Evolutionary conservation across 352 stramenopile species (phyloP).

Genomic region (Globisporangium parvum): DNA sequence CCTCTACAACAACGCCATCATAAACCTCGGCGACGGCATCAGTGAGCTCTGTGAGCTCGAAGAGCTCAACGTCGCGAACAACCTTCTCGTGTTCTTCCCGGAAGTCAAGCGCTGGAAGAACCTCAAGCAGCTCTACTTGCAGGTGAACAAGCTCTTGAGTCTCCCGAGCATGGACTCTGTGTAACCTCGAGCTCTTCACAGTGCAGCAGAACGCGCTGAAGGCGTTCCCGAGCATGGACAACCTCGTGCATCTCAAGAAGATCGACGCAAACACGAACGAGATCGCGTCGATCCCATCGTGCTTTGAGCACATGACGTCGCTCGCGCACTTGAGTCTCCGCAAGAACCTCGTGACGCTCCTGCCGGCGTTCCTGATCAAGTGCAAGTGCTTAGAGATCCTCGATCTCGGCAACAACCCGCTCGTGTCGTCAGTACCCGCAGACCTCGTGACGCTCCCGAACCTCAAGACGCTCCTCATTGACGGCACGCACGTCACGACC

Average conservation of each 20-base stretch:
- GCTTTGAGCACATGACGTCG: slow-evolving; percentile 45
- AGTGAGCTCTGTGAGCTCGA: slow-evolving; percentile 47
- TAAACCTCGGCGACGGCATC: slow-evolving; percentile 35
- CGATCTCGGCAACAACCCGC: slow-evolving; percentile 60
- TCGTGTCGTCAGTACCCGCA: slow-evolving; percentile 32
- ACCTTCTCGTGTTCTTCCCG: slow-evolving; percentile 35
- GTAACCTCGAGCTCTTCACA: slow-evolving; percentile 56
- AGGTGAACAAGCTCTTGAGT: slow-evolving; percentile 42
- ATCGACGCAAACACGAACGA: slow-evolving; percentile 76
- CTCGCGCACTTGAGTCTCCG: slow-evolving; percentile 64
- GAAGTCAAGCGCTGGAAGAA: slow-evolving; percentile 43
- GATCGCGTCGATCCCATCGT: slow-evolving; percentile 39
- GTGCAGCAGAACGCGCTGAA: slow-evolving; percentile 57
- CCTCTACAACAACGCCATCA: slow-evolving; percentile 75
- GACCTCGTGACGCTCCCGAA: slow-evolving; percentile 36
- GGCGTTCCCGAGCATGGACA: slow-evolving; percentile 55
- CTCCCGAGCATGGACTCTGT: slow-evolving; percentile 44
- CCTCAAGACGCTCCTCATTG: slow-evolving; percentile 65
- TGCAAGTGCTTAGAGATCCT: slow-evolving; percentile 62
- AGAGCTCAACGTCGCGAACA: slow-evolving; percentile 73
- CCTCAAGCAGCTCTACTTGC: slow-evolving; percentile 45
- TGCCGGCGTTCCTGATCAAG: slow-evolving; percentile 36
- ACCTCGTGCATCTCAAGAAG: slow-evolving; percentile 56
- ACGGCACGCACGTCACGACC: slow-evolving; percentile 35
- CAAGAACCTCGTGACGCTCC: slow-evolving; percentile 44